phyloP scores from a whole-genome alignment of 768 basidiomycete species.

The Boletus huronensis region DNA sequence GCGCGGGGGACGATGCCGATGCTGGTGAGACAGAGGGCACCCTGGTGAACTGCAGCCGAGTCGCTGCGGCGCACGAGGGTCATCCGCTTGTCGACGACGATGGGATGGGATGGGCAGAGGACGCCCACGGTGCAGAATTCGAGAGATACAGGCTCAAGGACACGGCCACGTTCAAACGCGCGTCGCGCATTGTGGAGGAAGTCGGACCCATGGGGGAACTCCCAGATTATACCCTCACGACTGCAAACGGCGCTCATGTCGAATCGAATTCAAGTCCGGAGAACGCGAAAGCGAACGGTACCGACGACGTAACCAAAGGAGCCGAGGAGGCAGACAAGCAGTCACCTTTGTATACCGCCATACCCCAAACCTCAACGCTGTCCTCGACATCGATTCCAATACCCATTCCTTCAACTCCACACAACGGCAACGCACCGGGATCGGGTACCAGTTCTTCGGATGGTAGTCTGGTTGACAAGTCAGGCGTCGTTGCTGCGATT shows the following conservation, averaged over 20 bases:
- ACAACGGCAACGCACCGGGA: constrained; percentile 18
- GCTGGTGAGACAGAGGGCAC: constrained; percentile 13
- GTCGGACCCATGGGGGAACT: constrained; percentile 46
- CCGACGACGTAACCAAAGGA: not conserved
- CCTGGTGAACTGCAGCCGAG: not conserved
- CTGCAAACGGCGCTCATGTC: not conserved
- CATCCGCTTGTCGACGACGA: constrained; percentile 22
- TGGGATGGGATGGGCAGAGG: constrained; percentile 52
- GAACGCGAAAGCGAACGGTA: not conserved
- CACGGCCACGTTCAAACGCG: constrained; percentile 11
- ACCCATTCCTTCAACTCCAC: constrained; percentile 2
- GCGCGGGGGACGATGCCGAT: constrained; percentile 25
- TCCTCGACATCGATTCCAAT: constrained; percentile 6
- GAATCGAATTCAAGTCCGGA: not conserved
- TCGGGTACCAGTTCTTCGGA: constrained; percentile 48
- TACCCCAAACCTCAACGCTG: constrained; percentile 3
- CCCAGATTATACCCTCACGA: constrained; percentile 28
- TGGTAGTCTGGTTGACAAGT: constrained; percentile 42
- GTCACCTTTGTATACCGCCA: not conserved
- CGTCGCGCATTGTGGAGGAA: constrained; percentile 31
- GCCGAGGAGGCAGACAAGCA: constrained; percentile 8
- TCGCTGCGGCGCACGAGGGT: not conserved
- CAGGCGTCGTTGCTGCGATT: constrained; percentile 30
- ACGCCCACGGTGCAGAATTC: constrained; percentile 38
- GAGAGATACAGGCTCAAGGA: constrained; percentile 22